A percentile compares a stretch with the other conserved stretches of the same genome.
Evolutionary conservation across 2,329 filamentous ascomycete genomes (phyloP).

Genomic region (Emydomyces testavorans): DNA sequence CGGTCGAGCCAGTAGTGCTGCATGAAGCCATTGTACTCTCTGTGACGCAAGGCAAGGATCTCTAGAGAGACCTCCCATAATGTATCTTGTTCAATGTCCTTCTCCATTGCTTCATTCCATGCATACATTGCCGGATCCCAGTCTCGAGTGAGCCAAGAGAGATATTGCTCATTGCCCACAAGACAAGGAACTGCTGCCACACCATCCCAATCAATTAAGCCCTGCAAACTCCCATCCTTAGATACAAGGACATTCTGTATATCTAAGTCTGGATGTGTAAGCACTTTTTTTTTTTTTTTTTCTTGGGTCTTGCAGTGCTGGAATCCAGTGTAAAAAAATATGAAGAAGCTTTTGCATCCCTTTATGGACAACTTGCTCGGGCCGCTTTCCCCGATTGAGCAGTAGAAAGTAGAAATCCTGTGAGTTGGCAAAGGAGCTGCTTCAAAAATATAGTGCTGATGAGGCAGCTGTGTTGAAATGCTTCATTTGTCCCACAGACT

Average conservation of each 20-base stretch:
- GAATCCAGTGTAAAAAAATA: conserved; percentile 8
- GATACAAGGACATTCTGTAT: conserved; percentile 10
- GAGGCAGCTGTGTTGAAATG: conserved; percentile 8
- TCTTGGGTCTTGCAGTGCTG: conserved; percentile 2
- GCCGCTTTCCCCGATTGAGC: conserved; percentile 6
- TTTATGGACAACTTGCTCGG: conserved; percentile 7
- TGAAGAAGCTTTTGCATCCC: conserved; percentile 9
- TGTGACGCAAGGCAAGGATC: conserved; percentile 5
- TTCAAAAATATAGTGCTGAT: conserved; percentile 11
- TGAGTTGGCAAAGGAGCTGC: conserved; percentile 8
- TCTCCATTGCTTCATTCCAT: conserved; percentile 13
- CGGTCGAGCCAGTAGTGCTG: no score
- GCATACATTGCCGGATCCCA: conserved; percentile 14
- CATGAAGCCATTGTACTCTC: conserved; percentile 2
- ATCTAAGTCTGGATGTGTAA: conserved; percentile 11
- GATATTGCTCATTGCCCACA: conserved; percentile 14
- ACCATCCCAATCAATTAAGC: conserved; percentile 15
- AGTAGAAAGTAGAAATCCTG: conserved; percentile 11
- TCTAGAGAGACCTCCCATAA: conserved; percentile 11
- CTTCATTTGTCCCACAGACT: conserved; percentile 6
- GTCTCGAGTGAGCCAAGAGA: conserved; percentile 15
- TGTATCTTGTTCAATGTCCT: conserved; percentile 10
- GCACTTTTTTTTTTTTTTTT: conserved; percentile 11
- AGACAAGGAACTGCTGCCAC: conserved; percentile 10
- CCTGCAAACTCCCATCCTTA: conserved; percentile 12